phyloP scores from a whole-genome alignment of 768 basidiomycete genomes.

The Floccularia luteovirens region DNA sequence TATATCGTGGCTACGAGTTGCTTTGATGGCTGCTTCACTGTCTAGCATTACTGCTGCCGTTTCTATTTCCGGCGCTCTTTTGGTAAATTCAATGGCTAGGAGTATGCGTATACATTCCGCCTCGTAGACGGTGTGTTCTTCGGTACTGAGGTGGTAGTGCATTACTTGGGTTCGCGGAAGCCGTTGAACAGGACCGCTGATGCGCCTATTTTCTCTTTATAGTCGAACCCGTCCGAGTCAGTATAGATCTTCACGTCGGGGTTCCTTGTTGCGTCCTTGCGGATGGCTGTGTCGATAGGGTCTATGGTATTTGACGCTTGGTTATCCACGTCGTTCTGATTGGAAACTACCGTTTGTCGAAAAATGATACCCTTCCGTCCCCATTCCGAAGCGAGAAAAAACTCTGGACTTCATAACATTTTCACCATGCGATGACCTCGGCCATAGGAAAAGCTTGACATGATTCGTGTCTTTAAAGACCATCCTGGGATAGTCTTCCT shows the following conservation, averaged over 20 bases:
- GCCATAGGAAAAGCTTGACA: too few relatives aligned
- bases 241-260: conserved; percentile 9
- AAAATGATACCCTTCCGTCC: too few relatives aligned
- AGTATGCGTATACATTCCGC: conserved; percentile 5
- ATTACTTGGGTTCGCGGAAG: background rate
- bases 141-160: conserved; percentile 8
- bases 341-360: too few relatives aligned
- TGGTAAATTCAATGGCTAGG: background rate
- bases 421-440: too few relatives aligned
- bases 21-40: background rate
- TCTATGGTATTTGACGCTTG: too few relatives aligned
- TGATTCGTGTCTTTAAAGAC: too few relatives aligned
- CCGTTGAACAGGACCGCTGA: conserved; percentile 8
- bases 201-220: conserved; percentile 13
- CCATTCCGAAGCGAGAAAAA: too few relatives aligned
- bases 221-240: conserved; percentile 14
- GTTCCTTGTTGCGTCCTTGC: conserved; percentile 1
- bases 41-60: background rate
- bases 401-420: too few relatives aligned
- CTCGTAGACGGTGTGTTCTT: conserved; percentile 5
- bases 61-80: background rate
- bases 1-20: background rate
- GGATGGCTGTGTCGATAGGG: background rate
- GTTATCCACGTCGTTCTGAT: too few relatives aligned
- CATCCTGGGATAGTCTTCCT: too few relatives aligned